Percentiles rank a stretch among this genome's conserved stretches.
phyloP scores from a whole-genome alignment of 352 stramenopile genomes.

The Blastocystis sp. region DNA sequence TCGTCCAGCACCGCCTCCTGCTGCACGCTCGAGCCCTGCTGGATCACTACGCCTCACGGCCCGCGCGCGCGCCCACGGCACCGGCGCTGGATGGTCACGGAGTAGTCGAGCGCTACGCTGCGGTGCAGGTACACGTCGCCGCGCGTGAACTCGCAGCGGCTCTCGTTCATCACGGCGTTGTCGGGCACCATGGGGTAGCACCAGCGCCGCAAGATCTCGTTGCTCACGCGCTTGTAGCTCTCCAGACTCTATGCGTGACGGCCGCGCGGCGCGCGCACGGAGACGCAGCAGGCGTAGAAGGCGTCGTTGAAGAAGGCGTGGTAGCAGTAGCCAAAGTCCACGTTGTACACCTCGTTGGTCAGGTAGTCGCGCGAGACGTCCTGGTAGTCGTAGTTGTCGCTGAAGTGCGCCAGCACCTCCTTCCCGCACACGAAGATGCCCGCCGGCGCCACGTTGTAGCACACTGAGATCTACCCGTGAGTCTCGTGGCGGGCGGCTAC shows the following conservation, averaged over 20 bases:
- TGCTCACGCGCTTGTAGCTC: constrained; percentile 23
- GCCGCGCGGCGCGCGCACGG: background rate
- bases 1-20: background rate
- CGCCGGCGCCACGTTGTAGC: constrained; percentile 33
- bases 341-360: constrained; percentile 61
- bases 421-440: constrained; percentile 48
- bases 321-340: constrained; percentile 54
- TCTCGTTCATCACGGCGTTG: constrained; percentile 14
- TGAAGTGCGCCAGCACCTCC: constrained; percentile 59
- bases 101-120: constrained; percentile 22
- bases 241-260: constrained; percentile 1
- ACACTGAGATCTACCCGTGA: constrained; percentile 15
- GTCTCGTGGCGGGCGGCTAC: background rate
- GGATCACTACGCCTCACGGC: background rate
- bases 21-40: background rate
- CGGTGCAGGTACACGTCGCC: constrained; percentile 49
- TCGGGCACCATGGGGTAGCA: constrained; percentile 62
- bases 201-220: constrained; percentile 27
- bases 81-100: background rate
- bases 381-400: constrained; percentile 67
- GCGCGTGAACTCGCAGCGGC: background rate
- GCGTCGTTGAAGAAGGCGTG: constrained; percentile 62
- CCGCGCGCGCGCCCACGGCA: background rate
- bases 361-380: constrained; percentile 50
- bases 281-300: constrained; percentile 20